Conservation (phyloP, 2,329 filamentous ascomycete species). For the Botryotinia narcissicola region DNA sequence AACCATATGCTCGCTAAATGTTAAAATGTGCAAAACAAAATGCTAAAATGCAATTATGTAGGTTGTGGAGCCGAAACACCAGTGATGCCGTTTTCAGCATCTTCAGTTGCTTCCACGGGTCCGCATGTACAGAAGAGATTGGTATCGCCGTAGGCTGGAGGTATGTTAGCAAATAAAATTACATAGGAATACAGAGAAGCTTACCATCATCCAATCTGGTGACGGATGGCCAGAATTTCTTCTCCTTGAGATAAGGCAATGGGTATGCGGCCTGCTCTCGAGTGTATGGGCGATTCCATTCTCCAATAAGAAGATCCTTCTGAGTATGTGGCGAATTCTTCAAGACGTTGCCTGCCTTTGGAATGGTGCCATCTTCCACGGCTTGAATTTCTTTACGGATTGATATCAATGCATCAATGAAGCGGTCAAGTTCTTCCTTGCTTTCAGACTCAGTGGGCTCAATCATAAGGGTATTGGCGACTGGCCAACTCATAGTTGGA, state of each 20-base stretch:
- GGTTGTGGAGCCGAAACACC: constrained; percentile 30
- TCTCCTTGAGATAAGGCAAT: constrained; percentile 76
- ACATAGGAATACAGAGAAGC: constrained; percentile 38
- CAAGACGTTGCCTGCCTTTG: constrained; percentile 75
- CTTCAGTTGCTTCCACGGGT: constrained; percentile 78
- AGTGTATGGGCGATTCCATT: constrained; percentile 82
- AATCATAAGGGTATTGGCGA: constrained; percentile 95
- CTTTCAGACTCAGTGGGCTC: constrained; percentile 94
- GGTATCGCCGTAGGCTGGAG: constrained; percentile 76
- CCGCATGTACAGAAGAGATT: constrained; percentile 96
- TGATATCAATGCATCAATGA: constrained; percentile 83
- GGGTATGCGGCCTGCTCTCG: constrained; percentile 86
- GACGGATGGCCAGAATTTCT: constrained; percentile 96
- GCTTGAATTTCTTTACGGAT: constrained; percentile 84
- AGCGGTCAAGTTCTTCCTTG: constrained; percentile 88
- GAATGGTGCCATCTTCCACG: constrained; percentile 75
- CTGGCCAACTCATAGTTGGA: constrained; percentile 95
- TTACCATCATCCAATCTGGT: constrained; percentile 83
- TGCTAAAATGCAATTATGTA: constrained; percentile 25
- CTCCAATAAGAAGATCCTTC: constrained; percentile 69
- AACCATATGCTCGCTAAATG: constrained; percentile 15
- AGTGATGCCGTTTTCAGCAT: constrained; percentile 34
- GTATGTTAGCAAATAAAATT: constrained; percentile 26
- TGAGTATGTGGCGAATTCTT: constrained; percentile 88
- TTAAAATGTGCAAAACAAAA: constrained; percentile 16